Percentiles rank a stretch among this genome's conserved stretches.
Evolutionary conservation across 1,284 basidiomycete genomes (phyloP).

Genomic region (Trichosporon coremiiforme): DNA sequence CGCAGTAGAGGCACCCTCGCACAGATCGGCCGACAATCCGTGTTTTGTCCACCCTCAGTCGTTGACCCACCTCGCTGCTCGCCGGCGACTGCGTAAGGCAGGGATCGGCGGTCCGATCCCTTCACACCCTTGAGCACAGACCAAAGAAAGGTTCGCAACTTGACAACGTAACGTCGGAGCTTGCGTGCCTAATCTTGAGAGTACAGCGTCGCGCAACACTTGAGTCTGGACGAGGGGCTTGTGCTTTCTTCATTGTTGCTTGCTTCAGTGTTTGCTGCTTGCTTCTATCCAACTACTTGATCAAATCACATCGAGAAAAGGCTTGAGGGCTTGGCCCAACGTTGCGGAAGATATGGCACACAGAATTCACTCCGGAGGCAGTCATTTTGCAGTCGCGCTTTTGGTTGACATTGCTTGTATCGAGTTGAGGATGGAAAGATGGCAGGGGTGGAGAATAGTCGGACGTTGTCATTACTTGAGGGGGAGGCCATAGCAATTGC

Average conservation of each 20-base stretch:
- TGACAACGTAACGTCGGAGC: not conserved
- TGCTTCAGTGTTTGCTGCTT: conserved; percentile 19
- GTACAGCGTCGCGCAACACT: not conserved
- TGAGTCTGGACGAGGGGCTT: conserved; percentile 7
- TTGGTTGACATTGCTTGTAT: not conserved
- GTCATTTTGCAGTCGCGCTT: not conserved
- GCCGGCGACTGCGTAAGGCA: not conserved
- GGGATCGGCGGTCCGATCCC: not conserved
- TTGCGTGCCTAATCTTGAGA: conserved; percentile 13
- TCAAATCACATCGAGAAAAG: conserved; percentile 14
- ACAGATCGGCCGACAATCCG: not conserved
- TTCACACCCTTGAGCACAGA: not conserved
- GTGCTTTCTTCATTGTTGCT: conserved; percentile 16
- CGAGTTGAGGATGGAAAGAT: not conserved
- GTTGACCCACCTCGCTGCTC: too few species aligned
- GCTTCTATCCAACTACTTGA: conserved; percentile 17
- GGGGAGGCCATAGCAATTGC: too few species aligned
- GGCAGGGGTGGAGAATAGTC: not conserved
- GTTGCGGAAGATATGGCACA: conserved; percentile 13
- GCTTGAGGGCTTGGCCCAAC: conserved; percentile 19
- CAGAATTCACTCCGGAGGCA: conserved; percentile 12
- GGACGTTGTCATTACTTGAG: not conserved
- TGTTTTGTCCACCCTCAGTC: not conserved
- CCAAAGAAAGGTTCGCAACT: not conserved
- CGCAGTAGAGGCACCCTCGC: not conserved